Conservation (phyloP, 202 grass and related monocot genomes). For the Brachypodium distachyon region DNA sequence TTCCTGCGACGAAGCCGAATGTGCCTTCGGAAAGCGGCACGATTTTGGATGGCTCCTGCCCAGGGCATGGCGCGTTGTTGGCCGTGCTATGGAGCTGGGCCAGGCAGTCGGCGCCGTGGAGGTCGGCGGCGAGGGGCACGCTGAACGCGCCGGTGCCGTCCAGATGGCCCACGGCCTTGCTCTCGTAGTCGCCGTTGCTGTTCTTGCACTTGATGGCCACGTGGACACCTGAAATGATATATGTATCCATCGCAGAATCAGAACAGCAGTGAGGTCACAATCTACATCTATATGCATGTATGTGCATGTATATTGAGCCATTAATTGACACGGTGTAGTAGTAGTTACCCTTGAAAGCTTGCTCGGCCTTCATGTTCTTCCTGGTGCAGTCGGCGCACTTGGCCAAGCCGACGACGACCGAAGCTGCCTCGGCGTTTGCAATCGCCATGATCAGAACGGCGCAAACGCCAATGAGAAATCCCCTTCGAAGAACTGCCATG, state of each 20-base stretch:
- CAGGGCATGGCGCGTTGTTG: background rate
- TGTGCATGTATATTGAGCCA: background rate
- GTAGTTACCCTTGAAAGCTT: constrained; percentile 8
- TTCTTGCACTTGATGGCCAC: too few species aligned
- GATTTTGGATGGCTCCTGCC: constrained; percentile 4
- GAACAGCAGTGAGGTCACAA: background rate
- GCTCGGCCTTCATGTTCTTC: constrained; percentile 23
- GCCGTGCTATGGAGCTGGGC: constrained; percentile 6
- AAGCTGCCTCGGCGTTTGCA: background rate
- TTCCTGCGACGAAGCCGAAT: background rate
- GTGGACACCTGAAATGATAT: too few species aligned
- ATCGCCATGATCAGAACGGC: background rate
- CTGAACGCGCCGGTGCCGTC: too few species aligned
- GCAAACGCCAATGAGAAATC: background rate
- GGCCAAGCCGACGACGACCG: background rate
- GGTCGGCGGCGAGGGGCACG: constrained; percentile 12
- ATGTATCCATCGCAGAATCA: background rate
- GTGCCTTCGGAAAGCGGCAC: background rate
- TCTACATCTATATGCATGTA: background rate
- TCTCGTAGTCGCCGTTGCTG: too few species aligned
- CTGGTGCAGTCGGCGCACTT: too few species aligned
- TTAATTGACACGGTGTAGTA: too few species aligned
- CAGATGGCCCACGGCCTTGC: too few species aligned
- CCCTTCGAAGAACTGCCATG: background rate
- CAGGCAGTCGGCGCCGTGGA: constrained; percentile 5